Conservation (phyloP, 1,139 yeast species). For the Blastobotrys niveus region DNA sequence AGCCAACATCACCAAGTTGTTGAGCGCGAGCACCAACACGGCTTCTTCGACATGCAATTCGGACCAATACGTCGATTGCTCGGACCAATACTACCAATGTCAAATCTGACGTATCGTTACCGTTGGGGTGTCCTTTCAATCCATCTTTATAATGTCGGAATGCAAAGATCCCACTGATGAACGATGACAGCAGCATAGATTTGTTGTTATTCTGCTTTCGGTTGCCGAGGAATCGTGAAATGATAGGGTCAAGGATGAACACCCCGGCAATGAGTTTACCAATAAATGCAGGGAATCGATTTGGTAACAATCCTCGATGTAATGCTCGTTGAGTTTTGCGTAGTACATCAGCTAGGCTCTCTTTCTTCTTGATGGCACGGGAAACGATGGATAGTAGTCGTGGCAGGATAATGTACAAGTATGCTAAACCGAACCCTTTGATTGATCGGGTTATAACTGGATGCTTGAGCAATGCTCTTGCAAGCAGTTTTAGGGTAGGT, state of each 20-base stretch:
- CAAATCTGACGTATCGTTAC: conserved; percentile 24
- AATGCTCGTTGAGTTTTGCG: conserved; percentile 21
- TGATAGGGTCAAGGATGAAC: conserved; percentile 37
- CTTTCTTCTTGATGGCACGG: conserved; percentile 23
- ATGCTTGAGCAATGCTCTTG: conserved; percentile 6
- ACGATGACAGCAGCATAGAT: conserved; percentile 17
- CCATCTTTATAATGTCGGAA: conserved; percentile 18
- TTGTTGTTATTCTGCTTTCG: neutral
- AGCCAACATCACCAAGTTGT: conserved; percentile 25
- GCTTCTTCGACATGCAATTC: conserved; percentile 14
- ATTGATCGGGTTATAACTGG: conserved; percentile 10
- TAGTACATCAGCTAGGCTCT: conserved; percentile 17
- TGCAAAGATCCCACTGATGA: conserved; percentile 18
- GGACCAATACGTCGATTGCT: conserved; percentile 24
- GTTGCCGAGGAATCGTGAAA: conserved; percentile 12
- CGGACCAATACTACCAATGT: conserved; percentile 25
- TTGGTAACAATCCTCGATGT: conserved; percentile 30
- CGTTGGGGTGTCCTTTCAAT: conserved; percentile 14
- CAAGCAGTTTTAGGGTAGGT: conserved; percentile 1
- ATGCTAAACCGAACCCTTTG: conserved; percentile 38
- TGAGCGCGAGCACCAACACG: conserved; percentile 22
- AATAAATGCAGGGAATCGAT: conserved; percentile 36
- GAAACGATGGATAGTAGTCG: conserved; percentile 29
- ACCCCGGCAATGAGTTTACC: conserved; percentile 31
- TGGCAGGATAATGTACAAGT: conserved; percentile 38